phyloP scores from a whole-genome alignment of 768 basidiomycete genomes.

The Pleurotus salmoneostramineus region DNA sequence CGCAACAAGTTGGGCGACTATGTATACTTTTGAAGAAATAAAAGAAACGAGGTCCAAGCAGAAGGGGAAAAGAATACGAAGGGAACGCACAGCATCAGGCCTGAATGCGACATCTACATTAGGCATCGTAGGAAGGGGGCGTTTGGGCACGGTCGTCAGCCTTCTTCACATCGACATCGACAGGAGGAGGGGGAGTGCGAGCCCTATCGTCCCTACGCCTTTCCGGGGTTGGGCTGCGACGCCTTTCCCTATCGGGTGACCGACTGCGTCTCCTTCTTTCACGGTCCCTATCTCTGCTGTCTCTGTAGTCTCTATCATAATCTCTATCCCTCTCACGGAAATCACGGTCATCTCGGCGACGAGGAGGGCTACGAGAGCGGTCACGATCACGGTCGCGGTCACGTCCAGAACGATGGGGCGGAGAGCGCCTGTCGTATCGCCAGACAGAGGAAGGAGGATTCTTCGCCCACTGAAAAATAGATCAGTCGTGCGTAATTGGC shows the following conservation, averaged over 20 bases:
- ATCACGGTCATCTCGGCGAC: constrained; percentile 28
- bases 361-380: constrained; percentile 52
- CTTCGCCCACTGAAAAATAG: constrained; percentile 66
- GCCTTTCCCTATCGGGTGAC: constrained; percentile 32
- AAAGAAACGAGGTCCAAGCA: background rate
- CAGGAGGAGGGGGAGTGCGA: constrained; percentile 49
- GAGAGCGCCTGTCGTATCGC: constrained; percentile 66
- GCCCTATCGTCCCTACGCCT: constrained; percentile 44
- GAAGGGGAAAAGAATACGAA: background rate
- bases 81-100: background rate
- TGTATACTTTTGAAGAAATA: background rate
- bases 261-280: constrained; percentile 49
- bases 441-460: constrained; percentile 81
- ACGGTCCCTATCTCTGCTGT: constrained; percentile 32
- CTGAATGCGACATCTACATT: constrained; percentile 13
- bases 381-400: constrained; percentile 32
- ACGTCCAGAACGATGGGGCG: constrained; percentile 23
- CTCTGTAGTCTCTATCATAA: constrained; percentile 31
- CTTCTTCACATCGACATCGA: constrained; percentile 38
- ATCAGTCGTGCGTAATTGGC: background rate
- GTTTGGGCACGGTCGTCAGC: constrained; percentile 53
- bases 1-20: background rate
- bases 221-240: constrained; percentile 37
- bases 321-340: constrained; percentile 35
- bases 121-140: constrained; percentile 59